A percentile compares a stretch with the other conserved stretches of the same genome.
Conservation (phyloP, 192 early-diverging fungal species). For the Coemansia sp. region DNA sequence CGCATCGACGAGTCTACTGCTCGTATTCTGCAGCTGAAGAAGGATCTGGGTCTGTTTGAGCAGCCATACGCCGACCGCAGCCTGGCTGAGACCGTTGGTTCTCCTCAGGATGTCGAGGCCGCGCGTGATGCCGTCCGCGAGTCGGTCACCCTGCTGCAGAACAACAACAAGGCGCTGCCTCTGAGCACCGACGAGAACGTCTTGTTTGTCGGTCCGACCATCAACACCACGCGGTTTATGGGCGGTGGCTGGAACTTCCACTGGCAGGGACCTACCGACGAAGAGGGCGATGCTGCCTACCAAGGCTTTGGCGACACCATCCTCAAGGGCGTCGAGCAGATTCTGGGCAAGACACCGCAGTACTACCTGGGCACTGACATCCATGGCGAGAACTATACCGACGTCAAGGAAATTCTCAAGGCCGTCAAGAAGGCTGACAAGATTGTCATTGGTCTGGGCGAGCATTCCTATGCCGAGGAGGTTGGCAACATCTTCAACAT, state of each 20-base stretch:
- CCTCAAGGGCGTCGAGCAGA: conserved; percentile 22
- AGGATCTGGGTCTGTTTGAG: conserved; percentile 59
- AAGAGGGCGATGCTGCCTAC: conserved; percentile 54
- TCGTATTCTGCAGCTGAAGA: conserved; percentile 57
- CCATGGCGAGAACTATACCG: conserved; percentile 37
- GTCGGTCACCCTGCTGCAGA: conserved; percentile 62
- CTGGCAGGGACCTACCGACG: conserved; percentile 57
- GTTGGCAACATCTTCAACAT: conserved; percentile 58
- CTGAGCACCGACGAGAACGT: conserved; percentile 48
- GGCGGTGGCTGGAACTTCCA: conserved; percentile 66
- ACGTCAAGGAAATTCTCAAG: conserved; percentile 10
- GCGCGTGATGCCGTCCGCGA: conserved; percentile 58
- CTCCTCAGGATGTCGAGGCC: conserved; percentile 52
- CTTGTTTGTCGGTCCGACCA: conserved; percentile 60
- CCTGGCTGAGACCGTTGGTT: conserved; percentile 51
- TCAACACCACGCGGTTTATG: conserved; percentile 56
- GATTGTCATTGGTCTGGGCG: conserved; percentile 58
- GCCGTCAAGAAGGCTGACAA: conserved; percentile 53
- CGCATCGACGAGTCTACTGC: conserved; percentile 51
- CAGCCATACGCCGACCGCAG: conserved; percentile 24
- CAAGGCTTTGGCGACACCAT: conserved; percentile 36
- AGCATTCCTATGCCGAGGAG: conserved; percentile 62
- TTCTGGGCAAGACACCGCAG: conserved; percentile 18
- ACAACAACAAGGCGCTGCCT: conserved; percentile 53
- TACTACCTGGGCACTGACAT: conserved; percentile 53